Conservation (phyloP, 2,329 filamentous ascomycete species). For the Cercospora sp. region DNA sequence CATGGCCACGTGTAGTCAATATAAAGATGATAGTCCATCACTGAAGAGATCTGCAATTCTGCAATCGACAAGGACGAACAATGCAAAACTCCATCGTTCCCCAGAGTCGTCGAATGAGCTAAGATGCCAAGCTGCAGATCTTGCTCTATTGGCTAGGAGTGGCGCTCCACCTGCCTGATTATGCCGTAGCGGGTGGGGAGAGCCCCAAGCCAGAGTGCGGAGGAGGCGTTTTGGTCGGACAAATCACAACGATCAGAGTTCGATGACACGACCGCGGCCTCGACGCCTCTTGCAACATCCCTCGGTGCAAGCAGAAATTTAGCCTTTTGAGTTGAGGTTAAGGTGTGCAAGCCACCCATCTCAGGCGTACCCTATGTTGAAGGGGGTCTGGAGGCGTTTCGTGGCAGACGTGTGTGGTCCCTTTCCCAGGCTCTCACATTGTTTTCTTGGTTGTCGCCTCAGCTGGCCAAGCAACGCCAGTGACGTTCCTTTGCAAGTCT, state of each 20-base stretch:
- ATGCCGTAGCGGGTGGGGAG: background rate
- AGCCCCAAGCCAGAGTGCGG: slow-evolving; percentile 6
- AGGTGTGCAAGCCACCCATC: background rate
- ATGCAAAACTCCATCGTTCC: background rate
- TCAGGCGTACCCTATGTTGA: slow-evolving; percentile 9
- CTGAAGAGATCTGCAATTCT: background rate
- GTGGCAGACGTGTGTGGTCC: slow-evolving; percentile 5
- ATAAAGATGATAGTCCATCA: background rate
- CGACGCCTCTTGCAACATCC: slow-evolving; percentile 3
- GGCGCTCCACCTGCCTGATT: slow-evolving; percentile 6
- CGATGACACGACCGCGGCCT: slow-evolving; percentile 3
- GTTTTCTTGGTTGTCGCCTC: background rate
- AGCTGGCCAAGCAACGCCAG: background rate
- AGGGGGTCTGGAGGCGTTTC: background rate
- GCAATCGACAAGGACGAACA: background rate
- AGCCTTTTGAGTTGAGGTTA: background rate
- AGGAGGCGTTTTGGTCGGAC: slow-evolving; percentile 7
- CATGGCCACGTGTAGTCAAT: background rate
- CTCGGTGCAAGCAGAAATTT: slow-evolving; percentile 5
- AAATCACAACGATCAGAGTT: background rate
- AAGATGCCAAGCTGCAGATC: slow-evolving; percentile 18
- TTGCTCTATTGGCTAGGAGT: background rate
- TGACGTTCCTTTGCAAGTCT: background rate
- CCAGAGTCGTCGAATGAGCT: background rate
- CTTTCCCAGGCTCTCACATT: background rate